Conservation (phyloP, 768 basidiomycete species). For the Sarcodon aspratus region DNA sequence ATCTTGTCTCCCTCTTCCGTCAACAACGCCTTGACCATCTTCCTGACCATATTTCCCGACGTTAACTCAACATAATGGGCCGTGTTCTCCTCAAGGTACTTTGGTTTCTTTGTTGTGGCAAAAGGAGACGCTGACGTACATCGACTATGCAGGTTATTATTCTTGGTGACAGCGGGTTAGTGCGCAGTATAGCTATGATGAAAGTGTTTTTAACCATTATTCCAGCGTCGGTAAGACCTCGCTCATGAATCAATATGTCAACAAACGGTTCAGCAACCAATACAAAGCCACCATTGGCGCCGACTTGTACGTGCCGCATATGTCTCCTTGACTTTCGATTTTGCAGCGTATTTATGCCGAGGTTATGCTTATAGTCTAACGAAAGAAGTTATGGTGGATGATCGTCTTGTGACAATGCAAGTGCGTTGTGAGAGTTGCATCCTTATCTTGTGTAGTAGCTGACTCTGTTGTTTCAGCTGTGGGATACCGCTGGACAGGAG, state of each 20-base stretch:
- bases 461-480: conserved; percentile 45
- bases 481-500: conserved; percentile 99
- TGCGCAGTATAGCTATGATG: conserved; percentile 10
- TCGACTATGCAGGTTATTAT: conserved; percentile 78
- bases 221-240: conserved; percentile 96
- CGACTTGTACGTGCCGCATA: conserved; percentile 63
- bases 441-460: background rate
- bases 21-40: conserved; percentile 9
- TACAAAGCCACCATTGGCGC: conserved; percentile 99
- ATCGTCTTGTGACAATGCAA: conserved; percentile 98
- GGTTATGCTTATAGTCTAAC: conserved; percentile 53
- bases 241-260: conserved; percentile 99
- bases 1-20: conserved; percentile 8
- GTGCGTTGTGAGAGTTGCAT: conserved; percentile 25
- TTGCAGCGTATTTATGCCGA: background rate
- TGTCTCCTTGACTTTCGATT: conserved; percentile 12
- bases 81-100: conserved; percentile 78
- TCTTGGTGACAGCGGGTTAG: conserved; percentile 93
- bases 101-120: background rate
- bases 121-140: conserved; percentile 4
- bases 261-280: conserved; percentile 98
- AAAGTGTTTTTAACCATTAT: background rate
- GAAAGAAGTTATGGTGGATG: conserved; percentile 98
- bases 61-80: conserved; percentile 40
- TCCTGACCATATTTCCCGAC: conserved; percentile 10